A percentile compares a stretch with the other conserved stretches of the same genome.
These are phyloP conservation scores for Quercus glauca DNA, from an alignment of 306 rosid species.

Conservation along the genomic window DNA sequence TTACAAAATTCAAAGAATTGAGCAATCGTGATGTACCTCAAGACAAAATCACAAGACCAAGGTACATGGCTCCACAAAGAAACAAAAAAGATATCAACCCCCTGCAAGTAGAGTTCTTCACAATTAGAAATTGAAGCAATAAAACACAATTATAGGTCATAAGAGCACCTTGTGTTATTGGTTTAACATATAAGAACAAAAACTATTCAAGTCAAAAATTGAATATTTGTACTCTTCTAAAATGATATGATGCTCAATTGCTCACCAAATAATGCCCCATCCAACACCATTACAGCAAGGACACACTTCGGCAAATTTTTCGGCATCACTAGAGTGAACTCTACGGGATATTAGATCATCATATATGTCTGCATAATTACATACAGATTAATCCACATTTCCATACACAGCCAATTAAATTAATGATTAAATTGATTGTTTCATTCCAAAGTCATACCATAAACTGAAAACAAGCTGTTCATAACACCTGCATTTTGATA, in stretches of 20 bases:
- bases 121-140: background rate
- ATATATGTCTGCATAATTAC: constrained; percentile 51
- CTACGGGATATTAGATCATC: constrained; percentile 68
- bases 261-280: constrained; percentile 75
- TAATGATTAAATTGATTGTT: background rate
- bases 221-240: background rate
- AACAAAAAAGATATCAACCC: constrained; percentile 52
- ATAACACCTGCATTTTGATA: constrained; percentile 53
- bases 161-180: background rate
- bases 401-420: constrained; percentile 2
- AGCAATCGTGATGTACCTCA: constrained; percentile 26
- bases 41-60: constrained; percentile 58
- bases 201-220: background rate
- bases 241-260: constrained; percentile 1
- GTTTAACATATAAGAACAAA: background rate
- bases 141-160: background rate
- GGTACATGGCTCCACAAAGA: constrained; percentile 61
- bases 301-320: constrained; percentile 65
- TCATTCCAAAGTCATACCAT: constrained; percentile 40
- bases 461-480: constrained; percentile 70
- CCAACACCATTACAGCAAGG: constrained; percentile 72
- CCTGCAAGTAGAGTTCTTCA: constrained; percentile 33
- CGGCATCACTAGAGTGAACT: constrained; percentile 70
- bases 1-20: background rate
- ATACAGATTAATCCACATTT: background rate